phyloP scores from a whole-genome alignment of 768 basidiomycete genomes.

The Mycena albidolilacea region DNA sequence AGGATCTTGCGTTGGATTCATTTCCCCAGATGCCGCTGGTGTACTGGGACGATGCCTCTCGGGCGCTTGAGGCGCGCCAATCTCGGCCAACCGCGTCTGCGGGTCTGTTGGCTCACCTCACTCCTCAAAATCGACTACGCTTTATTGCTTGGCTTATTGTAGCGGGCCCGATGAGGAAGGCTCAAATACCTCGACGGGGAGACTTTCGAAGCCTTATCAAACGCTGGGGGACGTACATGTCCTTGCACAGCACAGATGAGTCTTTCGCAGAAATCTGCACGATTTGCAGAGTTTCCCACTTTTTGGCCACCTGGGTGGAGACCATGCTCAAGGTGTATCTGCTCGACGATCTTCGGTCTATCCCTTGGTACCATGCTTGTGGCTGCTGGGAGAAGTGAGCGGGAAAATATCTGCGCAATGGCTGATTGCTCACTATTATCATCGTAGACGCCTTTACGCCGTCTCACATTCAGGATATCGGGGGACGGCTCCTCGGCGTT shows the following conservation, averaged over 20 bases:
- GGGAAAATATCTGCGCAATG: neutral
- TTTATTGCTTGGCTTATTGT: constrained; percentile 26
- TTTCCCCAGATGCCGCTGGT: neutral
- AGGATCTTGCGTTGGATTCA: neutral
- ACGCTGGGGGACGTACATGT: neutral
- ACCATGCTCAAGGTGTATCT: constrained; percentile 18
- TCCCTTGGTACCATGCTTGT: constrained; percentile 17
- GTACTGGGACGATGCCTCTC: constrained; percentile 1
- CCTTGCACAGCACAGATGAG: neutral
- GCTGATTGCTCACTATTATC: neutral
- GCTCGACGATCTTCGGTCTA: constrained; percentile 9
- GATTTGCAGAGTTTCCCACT: neutral
- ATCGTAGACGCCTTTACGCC: neutral
- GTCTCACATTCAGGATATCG: neutral
- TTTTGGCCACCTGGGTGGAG: constrained; percentile 10
- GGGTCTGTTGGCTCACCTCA: constrained; percentile 1
- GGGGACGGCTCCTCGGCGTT: neutral
- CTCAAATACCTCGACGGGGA: neutral
- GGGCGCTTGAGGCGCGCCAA: neutral
- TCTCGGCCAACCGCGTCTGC: neutral
- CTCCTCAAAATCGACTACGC: constrained; percentile 4
- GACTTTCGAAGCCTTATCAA: neutral
- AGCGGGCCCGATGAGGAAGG: neutral
- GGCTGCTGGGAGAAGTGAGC: constrained; percentile 9
- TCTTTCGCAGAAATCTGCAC: neutral